Evolutionary conservation across 2,329 filamentous ascomycete species (phyloP), one percentile per base, ranked within the genome.

Genomic region (Penicillium sp.): DNA sequence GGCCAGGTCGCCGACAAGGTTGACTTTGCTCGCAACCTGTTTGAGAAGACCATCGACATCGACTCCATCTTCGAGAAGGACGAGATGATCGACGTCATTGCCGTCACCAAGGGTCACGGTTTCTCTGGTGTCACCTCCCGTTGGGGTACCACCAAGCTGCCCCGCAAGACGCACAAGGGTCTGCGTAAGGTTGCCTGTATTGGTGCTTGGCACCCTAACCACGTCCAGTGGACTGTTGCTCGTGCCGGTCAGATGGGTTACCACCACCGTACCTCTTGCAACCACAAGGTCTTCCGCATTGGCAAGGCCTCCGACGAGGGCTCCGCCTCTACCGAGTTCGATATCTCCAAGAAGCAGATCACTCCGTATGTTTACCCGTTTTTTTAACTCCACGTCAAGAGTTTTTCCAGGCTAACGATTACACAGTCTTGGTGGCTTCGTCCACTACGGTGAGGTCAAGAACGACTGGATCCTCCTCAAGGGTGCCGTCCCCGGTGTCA

Each of bases 131-230:
- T 98, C 70, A 98, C 93, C 64, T 82, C 86, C 77, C 86, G 93
- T 81, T 98, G 93, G 93, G 93, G 93, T 70, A 98, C 93, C 81
- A 98, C 96, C 89, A 98, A 97, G 89, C 89, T 98, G 72, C 93
- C 93, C 67, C 89, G 93, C 75, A 98, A 98, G 90, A 98, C 93
- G 58, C 93, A 98, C 88, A 98, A 98, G 87, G 93, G 93, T 95
- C 90, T 98, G 73, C 87, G 93, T 73, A 98, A 98, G 88, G 92
- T 98, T 69, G 93, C 93, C 74, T 98, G 93, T 95, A 98, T 98
- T 78, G 93, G 93, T 88, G 93, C 93, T 70, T 98, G 93, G 93
- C 93, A 98, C 83, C 93, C 93, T 74, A 90, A 88, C 78, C 93
- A 98, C 89, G 93, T 98, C 78, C 93, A 98, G 83, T 98, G 93